These are phyloP conservation scores for Phytophthora chlamydospora DNA, from an alignment of 352 stramenopile species.

Conservation along the genomic window DNA sequence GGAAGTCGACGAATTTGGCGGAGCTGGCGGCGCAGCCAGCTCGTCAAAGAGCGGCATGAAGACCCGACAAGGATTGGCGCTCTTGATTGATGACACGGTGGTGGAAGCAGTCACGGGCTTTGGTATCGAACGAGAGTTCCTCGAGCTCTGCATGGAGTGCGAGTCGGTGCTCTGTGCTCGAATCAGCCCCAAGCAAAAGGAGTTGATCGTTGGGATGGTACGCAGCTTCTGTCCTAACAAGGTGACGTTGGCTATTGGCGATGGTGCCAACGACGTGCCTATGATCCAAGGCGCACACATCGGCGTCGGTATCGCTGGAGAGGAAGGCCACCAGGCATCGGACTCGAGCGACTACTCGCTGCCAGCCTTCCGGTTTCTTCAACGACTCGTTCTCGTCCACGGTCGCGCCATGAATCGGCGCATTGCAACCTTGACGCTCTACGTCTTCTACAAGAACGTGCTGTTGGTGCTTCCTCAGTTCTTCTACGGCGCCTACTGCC, in stretches of 20 bases:
- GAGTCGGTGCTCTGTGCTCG: conserved; percentile 96
- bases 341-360: conserved; percentile 92
- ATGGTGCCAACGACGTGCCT: conserved; percentile 93
- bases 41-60: conserved; percentile 6
- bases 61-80: conserved; percentile 21
- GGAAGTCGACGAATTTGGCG: conserved; percentile 8
- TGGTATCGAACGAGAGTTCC: conserved; percentile 50
- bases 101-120: conserved; percentile 50
- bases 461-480: conserved; percentile 83
- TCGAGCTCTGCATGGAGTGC: conserved; percentile 74
- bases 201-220: conserved; percentile 95
- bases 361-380: conserved; percentile 85
- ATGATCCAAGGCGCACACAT: conserved; percentile 91
- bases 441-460: conserved; percentile 92
- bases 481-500: conserved; percentile 70
- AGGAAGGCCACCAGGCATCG: conserved; percentile 84
- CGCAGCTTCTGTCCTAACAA: conserved; percentile 48
- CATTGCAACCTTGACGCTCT: conserved; percentile 70
- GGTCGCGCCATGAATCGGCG: conserved; percentile 79
- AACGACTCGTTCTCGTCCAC: conserved; percentile 87
- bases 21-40: conserved; percentile 3
- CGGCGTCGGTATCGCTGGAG: conserved; percentile 63
- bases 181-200: conserved; percentile 97
- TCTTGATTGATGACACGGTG: conserved; percentile 59
- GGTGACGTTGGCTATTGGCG: conserved; percentile 84